Base-by-base conservation (phyloP, 2,329 filamentous ascomycete genomes). In the Macrophomina pseudophaseolina region DNA sequence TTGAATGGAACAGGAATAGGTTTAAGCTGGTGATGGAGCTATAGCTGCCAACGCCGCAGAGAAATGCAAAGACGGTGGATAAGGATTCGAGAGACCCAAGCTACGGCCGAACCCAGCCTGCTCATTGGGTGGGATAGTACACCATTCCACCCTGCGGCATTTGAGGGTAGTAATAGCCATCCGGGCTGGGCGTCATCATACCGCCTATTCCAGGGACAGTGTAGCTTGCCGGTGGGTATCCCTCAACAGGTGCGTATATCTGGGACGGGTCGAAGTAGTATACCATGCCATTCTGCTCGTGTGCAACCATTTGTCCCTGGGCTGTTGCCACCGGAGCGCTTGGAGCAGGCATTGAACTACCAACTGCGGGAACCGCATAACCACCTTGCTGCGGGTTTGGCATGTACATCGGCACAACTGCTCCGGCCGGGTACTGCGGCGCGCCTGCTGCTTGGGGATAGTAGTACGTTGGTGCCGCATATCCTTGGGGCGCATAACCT, bases 221-320 rank as follows among this genome's bases (percentile, higher is more conserved):
- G 72, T 89, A 92, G 65, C 74, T 79, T 7, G 76, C 71, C 51
- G 75, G 82, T 75, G 74, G 67, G 52, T 77, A 79, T 30, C 69
- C 69, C 23, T 69, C 72, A 33, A 87, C 81, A 0, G 85, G 80
- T 1, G 72, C 70, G 16, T 73, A 64, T 56, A 94, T 81, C 74
- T 93, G 90, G n/a, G 89, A 85, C 7, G 92, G 86, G 74, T 97
- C 91, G 73, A 93, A 94, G 76, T 97, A 99, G 78, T 97, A 98
- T 0, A 97, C 93, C 86, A 96, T 98, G 69, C 95, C 95, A 72
- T 97, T 97, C 70, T 90, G 89, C 81, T 98, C 94, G 77, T 97
- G 94, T 0, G 93, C 92, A 23, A 90, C 85, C 66, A 87, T 86
- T 18, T 83, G 84, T 3, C 81, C 79, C 70, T 86, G 87, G 53